These are phyloP conservation scores for Xylariales sp. DNA, from an alignment of 2,329 filamentous ascomycete species.

Conservation along the genomic window DNA sequence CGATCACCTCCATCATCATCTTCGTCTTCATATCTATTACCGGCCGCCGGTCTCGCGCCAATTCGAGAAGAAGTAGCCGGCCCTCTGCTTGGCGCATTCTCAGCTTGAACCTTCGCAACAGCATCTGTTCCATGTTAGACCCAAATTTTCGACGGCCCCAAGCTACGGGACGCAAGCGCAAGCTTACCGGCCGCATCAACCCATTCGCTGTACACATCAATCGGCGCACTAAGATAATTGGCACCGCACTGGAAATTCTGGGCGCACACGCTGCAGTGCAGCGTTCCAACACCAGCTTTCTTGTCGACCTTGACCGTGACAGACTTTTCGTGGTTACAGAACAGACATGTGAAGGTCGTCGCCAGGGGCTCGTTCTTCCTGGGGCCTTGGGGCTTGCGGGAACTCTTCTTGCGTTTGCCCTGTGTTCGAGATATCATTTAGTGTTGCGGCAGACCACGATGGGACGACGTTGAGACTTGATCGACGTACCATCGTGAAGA, in stretches of 20 bases:
- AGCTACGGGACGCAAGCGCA: no score
- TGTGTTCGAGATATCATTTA: conserved; percentile 11
- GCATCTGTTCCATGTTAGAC: conserved; percentile 42
- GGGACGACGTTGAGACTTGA: no score
- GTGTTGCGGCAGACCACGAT: no score
- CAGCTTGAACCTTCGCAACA: conserved; percentile 41
- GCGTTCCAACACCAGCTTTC: conserved; percentile 78
- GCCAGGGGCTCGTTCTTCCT: conserved; percentile 75
- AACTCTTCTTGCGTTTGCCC: conserved; percentile 96
- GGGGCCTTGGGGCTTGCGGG: conserved; percentile 72
- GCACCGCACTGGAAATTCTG: conserved; percentile 90
- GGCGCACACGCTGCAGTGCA: conserved; percentile 89
- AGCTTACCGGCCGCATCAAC: conserved; percentile 73
- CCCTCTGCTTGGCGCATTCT: conserved; percentile 11
- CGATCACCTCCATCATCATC: conserved; percentile 46
- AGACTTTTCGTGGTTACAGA: conserved; percentile 96
- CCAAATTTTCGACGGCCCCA: no score
- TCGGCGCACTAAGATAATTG: conserved; percentile 85
- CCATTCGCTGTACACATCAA: conserved; percentile 98
- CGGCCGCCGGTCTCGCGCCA: conserved; percentile 16
- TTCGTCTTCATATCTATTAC: conserved; percentile 34
- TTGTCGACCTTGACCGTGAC: conserved; percentile 90
- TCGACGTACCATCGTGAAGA: no score
- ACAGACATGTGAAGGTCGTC: conserved; percentile 90
- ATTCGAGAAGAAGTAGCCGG: conserved; percentile 11